Percentiles rank a stretch among this genome's conserved stretches.
These are phyloP conservation scores for Austroboletus eburneus DNA, from an alignment of 768 basidiomycete genomes.

Conservation along the genomic window DNA sequence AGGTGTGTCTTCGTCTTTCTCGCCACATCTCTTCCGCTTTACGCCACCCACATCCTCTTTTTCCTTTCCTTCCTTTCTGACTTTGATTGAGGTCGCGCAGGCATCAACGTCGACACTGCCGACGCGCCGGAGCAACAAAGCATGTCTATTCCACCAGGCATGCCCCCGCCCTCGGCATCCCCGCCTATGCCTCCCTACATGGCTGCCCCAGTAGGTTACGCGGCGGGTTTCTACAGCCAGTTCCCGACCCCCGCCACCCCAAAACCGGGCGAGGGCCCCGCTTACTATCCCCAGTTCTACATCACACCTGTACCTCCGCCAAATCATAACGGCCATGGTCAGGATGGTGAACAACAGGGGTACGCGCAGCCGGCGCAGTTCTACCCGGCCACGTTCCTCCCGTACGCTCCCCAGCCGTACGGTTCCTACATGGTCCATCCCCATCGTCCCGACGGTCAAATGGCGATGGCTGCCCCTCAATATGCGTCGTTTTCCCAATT, in stretches of 20 bases:
- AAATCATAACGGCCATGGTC: slow-evolving; percentile 37
- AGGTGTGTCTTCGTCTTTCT: slow-evolving; percentile 50
- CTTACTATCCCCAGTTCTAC: slow-evolving; percentile 51
- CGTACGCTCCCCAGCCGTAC: slow-evolving; percentile 45
- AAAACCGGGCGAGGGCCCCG: slow-evolving; percentile 48
- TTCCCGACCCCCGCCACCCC: slow-evolving; percentile 45
- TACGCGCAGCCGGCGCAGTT: slow-evolving; percentile 41
- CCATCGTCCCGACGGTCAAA: slow-evolving; percentile 39
- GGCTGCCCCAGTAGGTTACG: slow-evolving; percentile 46
- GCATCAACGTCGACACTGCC: slow-evolving; percentile 45
- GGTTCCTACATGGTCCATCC: slow-evolving; percentile 46
- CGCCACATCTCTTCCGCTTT: slow-evolving; percentile 16
- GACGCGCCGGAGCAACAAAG: slow-evolving; percentile 43
- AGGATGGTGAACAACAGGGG: slow-evolving; percentile 39
- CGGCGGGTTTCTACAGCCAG: slow-evolving; percentile 52
- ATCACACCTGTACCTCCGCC: slow-evolving; percentile 43
- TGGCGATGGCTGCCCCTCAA: slow-evolving; percentile 31
- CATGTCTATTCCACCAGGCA: slow-evolving; percentile 40
- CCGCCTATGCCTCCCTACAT: slow-evolving; percentile 50
- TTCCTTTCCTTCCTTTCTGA: slow-evolving; percentile 33
- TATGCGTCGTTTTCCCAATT: slow-evolving; percentile 38
- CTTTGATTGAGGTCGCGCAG: slow-evolving; percentile 55
- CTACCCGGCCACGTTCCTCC: slow-evolving; percentile 46
- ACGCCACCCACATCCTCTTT: slow-evolving; percentile 10
- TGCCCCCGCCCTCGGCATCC: slow-evolving; percentile 40